These are phyloP conservation scores for Linum usitatissimum DNA, from an alignment of 345 rosid species.

Conservation along the genomic window DNA sequence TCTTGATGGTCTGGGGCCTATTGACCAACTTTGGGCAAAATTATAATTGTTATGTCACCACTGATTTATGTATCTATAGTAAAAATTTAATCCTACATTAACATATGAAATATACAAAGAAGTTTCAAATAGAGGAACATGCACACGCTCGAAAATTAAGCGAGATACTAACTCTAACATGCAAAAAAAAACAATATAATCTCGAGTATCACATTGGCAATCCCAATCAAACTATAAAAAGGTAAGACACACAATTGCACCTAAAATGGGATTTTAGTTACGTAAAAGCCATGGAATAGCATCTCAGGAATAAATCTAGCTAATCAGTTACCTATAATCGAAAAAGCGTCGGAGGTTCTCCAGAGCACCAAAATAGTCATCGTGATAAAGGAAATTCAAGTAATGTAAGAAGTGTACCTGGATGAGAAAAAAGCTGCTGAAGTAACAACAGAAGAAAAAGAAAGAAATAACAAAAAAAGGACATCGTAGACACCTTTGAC, in stretches of 20 bases:
- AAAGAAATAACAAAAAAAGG: constrained; percentile 3
- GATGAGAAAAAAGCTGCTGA: constrained; percentile 15
- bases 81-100: neutral
- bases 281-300: too few relatives aligned
- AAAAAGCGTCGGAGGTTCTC: constrained; percentile 86
- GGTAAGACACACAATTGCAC: too few relatives aligned
- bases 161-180: neutral
- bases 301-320: too few relatives aligned
- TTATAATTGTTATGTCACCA: neutral
- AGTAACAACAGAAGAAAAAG: neutral
- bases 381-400: constrained; percentile 72
- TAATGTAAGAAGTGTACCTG: constrained; percentile 95
- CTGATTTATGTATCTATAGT: too few relatives aligned
- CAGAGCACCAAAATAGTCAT: constrained; percentile 84
- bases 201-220: neutral
- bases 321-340: constrained; percentile 65
- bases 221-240: neutral
- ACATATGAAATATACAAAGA: neutral
- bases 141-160: neutral
- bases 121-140: neutral
- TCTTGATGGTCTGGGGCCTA: constrained; percentile 2
- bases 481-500: neutral
- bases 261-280: too few relatives aligned
- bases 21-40: neutral
- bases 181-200: neutral